phyloP scores from a whole-genome alignment of 1,284 basidiomycete genomes.

The Paramarasmius palmivorus region DNA sequence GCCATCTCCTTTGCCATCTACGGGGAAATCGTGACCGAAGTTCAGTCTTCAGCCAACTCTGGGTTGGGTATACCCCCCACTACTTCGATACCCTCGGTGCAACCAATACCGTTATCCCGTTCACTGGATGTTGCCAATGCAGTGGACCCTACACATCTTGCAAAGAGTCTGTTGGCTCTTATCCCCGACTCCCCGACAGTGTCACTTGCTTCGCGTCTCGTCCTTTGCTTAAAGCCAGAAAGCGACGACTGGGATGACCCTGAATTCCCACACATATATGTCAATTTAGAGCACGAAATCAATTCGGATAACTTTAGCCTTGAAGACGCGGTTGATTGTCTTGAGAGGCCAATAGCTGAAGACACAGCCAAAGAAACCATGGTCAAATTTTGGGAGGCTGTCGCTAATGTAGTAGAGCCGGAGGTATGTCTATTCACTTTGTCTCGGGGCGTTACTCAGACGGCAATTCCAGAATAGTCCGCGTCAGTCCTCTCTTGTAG shows the following conservation, averaged over 20 bases:
- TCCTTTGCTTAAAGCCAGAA: slow-evolving; percentile 74
- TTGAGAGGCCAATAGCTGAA: slow-evolving; percentile 58
- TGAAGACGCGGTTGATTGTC: slow-evolving; percentile 49
- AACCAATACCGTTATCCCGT: slow-evolving; percentile 42
- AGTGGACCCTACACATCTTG: slow-evolving; percentile 59
- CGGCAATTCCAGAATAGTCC: background rate
- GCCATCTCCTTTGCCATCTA: slow-evolving; percentile 70
- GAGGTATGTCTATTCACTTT: slow-evolving; percentile 38
- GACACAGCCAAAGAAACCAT: slow-evolving; percentile 47
- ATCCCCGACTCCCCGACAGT: slow-evolving; percentile 64
- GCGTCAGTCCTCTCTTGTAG: slow-evolving; percentile 55
- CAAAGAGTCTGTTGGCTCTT: slow-evolving; percentile 56
- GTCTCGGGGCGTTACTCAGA: background rate
- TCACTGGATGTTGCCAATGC: slow-evolving; percentile 61
- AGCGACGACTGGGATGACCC: slow-evolving; percentile 76
- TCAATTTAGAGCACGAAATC: slow-evolving; percentile 39
- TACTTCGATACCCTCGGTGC: slow-evolving; percentile 31
- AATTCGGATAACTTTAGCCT: slow-evolving; percentile 47
- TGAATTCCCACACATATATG: slow-evolving; percentile 68
- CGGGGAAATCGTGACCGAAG: slow-evolving; percentile 51
- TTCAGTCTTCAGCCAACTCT: slow-evolving; percentile 20
- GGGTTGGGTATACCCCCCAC: slow-evolving; percentile 34
- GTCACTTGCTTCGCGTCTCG: slow-evolving; percentile 60
- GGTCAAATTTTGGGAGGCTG: slow-evolving; percentile 50
- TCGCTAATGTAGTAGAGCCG: slow-evolving; percentile 50